phyloP scores from a whole-genome alignment of 2,329 filamentous ascomycete species.

The Xylogone sp. region DNA sequence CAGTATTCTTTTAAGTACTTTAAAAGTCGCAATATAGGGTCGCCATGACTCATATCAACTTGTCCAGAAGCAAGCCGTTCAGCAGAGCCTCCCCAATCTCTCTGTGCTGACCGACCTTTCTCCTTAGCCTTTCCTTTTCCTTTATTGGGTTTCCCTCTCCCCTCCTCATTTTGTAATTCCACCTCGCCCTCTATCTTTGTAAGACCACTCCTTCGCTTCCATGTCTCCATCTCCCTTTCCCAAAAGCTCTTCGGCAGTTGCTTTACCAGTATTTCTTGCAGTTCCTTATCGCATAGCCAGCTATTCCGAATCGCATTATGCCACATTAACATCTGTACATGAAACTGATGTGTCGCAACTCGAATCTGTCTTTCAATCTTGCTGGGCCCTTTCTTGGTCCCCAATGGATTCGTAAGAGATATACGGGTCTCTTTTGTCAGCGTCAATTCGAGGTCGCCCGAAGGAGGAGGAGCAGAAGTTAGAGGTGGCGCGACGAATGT shows the following conservation, averaged over 20 bases:
- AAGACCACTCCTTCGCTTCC: constrained; percentile 66
- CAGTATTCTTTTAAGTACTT: constrained; percentile 79
- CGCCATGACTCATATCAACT: constrained; percentile 76
- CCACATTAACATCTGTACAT: constrained; percentile 83
- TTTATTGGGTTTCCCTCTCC: constrained; percentile 30
- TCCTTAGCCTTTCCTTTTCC: constrained; percentile 33
- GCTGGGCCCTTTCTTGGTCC: constrained; percentile 75
- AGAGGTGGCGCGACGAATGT: constrained; percentile 25
- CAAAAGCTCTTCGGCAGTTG: constrained; percentile 58
- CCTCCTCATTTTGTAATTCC: constrained; percentile 31
- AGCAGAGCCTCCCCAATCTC: constrained; percentile 72
- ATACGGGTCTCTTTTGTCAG: constrained; percentile 56
- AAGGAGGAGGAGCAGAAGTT: constrained; percentile 43
- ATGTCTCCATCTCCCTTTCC: constrained; percentile 65
- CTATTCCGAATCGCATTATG: constrained; percentile 84
- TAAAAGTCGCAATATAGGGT: constrained; percentile 75
- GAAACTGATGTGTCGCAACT: constrained; percentile 77
- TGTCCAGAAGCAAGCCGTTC: constrained; percentile 64
- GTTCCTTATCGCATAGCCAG: constrained; percentile 74
- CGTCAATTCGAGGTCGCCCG: constrained; percentile 72
- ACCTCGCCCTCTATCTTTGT: constrained; percentile 36
- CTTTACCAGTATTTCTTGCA: constrained; percentile 73
- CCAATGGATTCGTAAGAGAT: constrained; percentile 57
- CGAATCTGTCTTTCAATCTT: constrained; percentile 81
- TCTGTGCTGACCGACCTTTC: constrained; percentile 27